Base-by-base conservation (phyloP, 2,329 filamentous ascomycete genomes). In the Westerdykella ornata region DNA sequence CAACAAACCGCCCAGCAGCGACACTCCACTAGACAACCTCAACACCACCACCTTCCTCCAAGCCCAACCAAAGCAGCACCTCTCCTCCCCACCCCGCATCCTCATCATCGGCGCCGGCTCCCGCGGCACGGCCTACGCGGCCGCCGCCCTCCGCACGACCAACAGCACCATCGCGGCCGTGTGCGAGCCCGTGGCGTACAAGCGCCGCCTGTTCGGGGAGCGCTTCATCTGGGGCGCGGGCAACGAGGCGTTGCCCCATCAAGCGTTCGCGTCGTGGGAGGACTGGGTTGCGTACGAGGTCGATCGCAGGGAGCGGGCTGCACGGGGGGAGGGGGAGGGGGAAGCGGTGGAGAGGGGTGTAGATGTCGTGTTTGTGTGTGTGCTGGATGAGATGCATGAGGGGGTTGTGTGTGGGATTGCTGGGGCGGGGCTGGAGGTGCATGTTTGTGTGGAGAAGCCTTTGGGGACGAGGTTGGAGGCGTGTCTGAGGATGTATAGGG, bases 381-480 rank as follows among this genome's bases (percentile, higher is more conserved):
- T 94, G 2, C 74, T 90, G 8, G 92, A 98, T 64, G 85, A 94
- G 66, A 82, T 86, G 69, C 92, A 98, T 65, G 81, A 81, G 37
- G 82, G 88, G 42, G 87, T 90, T 36, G 77, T 95, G 16, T 74
- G 82, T 33, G 84, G 80, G 1, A 73, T 95, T 39, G 82, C 85
- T 1, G 77, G 77, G 11, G 68, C 71, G 60, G 77, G 72, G 2
- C 12, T 26, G 22, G 30, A 17, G 12, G 69, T 96, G 36, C 88
- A 96, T 63, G 80, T 97, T 49, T 85, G 96, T 74, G 94, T 88
- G 63, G 92, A 98, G 72, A 98, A 98, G 68, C 92, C 92, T 2
- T 70, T 98, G 40, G 87, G 88, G 0, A 88, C 87, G 16, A 84
- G 78, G 0, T 70, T 97, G 19, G 65, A 74, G 14, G 88, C 92